phyloP scores from a whole-genome alignment of 768 basidiomycete species.

The Boletus rufocinnamomeus region DNA sequence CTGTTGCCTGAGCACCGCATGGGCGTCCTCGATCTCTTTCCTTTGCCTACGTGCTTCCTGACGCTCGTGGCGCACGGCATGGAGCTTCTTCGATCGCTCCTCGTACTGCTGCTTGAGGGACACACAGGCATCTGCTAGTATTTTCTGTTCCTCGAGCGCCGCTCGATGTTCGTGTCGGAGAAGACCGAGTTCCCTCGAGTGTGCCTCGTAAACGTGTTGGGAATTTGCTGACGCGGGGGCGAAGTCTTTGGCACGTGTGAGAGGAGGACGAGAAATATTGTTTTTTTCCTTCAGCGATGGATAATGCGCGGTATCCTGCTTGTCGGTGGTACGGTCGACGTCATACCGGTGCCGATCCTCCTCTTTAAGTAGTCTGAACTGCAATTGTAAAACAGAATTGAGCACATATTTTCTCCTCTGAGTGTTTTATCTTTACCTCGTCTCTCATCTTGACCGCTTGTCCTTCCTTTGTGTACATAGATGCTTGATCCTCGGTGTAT shows the following conservation, averaged over 20 bases:
- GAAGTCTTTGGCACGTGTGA: background rate
- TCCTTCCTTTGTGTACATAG: background rate
- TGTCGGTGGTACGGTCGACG: too few species aligned
- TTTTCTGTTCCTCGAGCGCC: constrained; percentile 11
- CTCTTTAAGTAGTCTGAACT: background rate
- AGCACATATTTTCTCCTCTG: background rate
- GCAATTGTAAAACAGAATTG: background rate
- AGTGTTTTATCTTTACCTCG: background rate
- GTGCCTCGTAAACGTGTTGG: constrained; percentile 5
- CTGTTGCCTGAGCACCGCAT: constrained; percentile 21
- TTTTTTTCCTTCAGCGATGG: background rate
- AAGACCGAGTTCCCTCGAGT: constrained; percentile 7
- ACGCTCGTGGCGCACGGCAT: constrained; percentile 5
- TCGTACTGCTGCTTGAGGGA: constrained; percentile 11
- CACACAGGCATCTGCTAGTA: background rate
- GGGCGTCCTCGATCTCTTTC: constrained; percentile 13
- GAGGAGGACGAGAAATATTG: background rate
- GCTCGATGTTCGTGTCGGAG: constrained; percentile 6
- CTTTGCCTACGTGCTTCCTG: background rate
- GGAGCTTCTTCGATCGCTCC: constrained; percentile 6
- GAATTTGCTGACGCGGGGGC: background rate
- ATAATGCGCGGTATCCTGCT: too few species aligned
- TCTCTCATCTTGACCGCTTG: constrained; percentile 2
- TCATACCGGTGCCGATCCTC: too few species aligned
- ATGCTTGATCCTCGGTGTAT: constrained; percentile 1